Evolutionary conservation across 2,329 filamentous ascomycete genomes (phyloP).

Genomic region (Fusarium sp.): DNA sequence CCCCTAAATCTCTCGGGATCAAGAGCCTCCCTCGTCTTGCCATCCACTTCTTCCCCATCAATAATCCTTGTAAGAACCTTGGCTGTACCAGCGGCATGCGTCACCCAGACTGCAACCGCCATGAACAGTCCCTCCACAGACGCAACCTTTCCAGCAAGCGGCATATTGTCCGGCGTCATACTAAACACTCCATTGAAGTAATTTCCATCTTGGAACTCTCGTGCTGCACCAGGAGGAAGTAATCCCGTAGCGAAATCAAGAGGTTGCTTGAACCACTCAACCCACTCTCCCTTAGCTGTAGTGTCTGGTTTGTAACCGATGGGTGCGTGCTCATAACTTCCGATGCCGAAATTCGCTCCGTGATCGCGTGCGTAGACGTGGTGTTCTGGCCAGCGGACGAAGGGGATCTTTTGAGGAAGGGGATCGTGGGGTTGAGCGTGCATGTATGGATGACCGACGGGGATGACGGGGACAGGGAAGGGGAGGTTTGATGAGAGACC

Average conservation of each 20-base stretch:
- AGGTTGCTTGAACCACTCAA: constrained; percentile 24
- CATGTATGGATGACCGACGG: constrained; percentile 39
- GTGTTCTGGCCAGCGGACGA: constrained; percentile 37
- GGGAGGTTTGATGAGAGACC: constrained; percentile 16
- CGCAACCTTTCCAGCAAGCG: constrained; percentile 14
- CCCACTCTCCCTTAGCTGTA: constrained; percentile 30
- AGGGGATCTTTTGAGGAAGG: neutral
- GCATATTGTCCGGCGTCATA: constrained; percentile 43
- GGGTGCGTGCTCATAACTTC: constrained; percentile 36
- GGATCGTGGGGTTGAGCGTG: neutral
- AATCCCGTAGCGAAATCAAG: constrained; percentile 15
- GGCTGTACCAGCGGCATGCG: constrained; percentile 30
- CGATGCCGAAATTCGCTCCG: constrained; percentile 32
- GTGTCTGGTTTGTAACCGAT: constrained; percentile 9
- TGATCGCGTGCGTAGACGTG: constrained; percentile 40
- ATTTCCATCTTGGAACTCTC: constrained; percentile 11
- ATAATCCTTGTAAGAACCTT: constrained; percentile 26
- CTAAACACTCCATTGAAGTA: constrained; percentile 41
- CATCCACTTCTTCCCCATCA: constrained; percentile 20
- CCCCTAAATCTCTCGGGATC: constrained; percentile 32
- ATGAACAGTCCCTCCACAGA: constrained; percentile 20
- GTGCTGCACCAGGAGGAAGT: constrained; percentile 7
- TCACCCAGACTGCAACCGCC: constrained; percentile 39
- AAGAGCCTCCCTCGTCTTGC: constrained; percentile 9
- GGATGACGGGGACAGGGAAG: constrained; percentile 35